Conservation (phyloP, 2,329 filamentous ascomycete species). For the Fusarium albidum region DNA sequence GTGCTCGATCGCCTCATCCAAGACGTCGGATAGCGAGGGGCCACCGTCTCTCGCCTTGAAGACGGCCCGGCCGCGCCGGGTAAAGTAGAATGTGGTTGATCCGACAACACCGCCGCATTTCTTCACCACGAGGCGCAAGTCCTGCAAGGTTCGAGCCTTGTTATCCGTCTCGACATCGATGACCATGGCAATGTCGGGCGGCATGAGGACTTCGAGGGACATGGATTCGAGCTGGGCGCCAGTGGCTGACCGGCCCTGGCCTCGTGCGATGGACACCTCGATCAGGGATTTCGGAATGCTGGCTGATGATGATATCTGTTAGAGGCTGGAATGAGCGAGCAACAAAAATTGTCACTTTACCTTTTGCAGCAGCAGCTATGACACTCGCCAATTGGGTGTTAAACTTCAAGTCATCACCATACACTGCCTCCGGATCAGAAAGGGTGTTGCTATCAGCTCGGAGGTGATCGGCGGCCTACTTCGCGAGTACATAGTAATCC, state of each 20-base stretch:
- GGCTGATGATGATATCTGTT: constrained; percentile 48
- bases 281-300: constrained; percentile 86
- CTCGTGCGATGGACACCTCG: constrained; percentile 85
- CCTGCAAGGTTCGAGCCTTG: constrained; percentile 75
- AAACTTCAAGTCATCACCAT: constrained; percentile 74
- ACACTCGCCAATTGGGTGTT: constrained; percentile 81
- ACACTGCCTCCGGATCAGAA: constrained; percentile 60
- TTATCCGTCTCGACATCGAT: constrained; percentile 88
- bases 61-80: constrained; percentile 77
- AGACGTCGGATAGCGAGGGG: constrained; percentile 73
- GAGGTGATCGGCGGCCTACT: constrained; percentile 53
- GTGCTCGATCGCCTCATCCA: constrained; percentile 80
- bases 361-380: constrained; percentile 81
- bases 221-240: constrained; percentile 81
- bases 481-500: constrained; percentile 79
- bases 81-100: constrained; percentile 85
- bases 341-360: constrained; percentile 45
- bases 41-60: constrained; percentile 64
- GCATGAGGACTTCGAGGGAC: constrained; percentile 82
- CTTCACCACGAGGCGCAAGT: constrained; percentile 77
- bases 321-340: neutral
- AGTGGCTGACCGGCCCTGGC: constrained; percentile 80
- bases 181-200: constrained; percentile 78
- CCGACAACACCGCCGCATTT: constrained; percentile 73
- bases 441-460: neutral